Base-by-base conservation (phyloP, 2,329 filamentous ascomycete genomes). In the Microdochium bolleyi region DNA sequence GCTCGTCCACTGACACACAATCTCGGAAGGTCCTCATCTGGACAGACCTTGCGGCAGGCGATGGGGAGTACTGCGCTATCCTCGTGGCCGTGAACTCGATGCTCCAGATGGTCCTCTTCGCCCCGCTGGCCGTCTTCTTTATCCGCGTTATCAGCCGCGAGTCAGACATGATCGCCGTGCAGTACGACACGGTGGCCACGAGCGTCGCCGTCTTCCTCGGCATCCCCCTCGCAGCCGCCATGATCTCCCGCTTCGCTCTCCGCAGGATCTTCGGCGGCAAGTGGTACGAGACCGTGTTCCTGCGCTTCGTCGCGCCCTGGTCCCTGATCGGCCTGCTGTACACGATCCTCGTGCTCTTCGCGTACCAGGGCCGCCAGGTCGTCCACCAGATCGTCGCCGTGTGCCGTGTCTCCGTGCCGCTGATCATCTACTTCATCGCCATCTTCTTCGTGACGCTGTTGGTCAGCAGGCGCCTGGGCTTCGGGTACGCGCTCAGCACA, bases 331-430 rank as follows among this genome's bases (percentile, higher is more conserved):
- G 90, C 0, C 77, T 96, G 4, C 72, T 96, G 1, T 95, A 92
- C 72, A 95, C 90, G 1, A 94, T 96, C 59, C 68, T 94, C 7
- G 84, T 95, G 1, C 77, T 96, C 2, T 95, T 96, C 64, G 90
- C 88, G 0, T 88, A 85, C 1, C 90, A 95, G 64, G 89, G 90
- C 2, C 71, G 72, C 22, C 83, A 84, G 50, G 88, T 94, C 1
- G 85, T 92, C 1, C 81, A 89, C 58, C 89, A 95, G 68, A 88
- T 95, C 55, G 87, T 91, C 0, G 87, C 87, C 0, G 90, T 96
- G 0, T 72, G 94, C 3, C 78, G 91, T 1, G 89, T 96, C 1
- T 84, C 87, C 0, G 89, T 89, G 0, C 91, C 91, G 0, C 71
- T 96, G 41, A 64, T 95, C 1, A 83, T 95, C 0, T 96, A 95